Conservation (phyloP, 257 asterid genomes). For the Schizonepeta tenuifolia region DNA sequence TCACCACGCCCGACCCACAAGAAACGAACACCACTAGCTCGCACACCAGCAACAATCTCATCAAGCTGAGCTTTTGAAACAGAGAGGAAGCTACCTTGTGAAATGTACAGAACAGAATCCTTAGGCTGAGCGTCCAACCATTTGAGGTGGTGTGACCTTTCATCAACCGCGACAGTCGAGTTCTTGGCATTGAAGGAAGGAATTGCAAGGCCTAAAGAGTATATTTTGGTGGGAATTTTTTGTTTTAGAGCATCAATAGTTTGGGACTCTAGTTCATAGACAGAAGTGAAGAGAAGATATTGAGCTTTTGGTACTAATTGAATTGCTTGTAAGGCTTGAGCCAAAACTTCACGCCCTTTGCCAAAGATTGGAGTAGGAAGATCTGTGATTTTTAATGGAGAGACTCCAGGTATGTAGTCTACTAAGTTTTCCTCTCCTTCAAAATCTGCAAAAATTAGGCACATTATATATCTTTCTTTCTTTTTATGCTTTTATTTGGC, state of each 20-base stretch:
- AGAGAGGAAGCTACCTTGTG: conserved; percentile 67
- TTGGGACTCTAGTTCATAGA: conserved; percentile 52
- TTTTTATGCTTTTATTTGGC: no score
- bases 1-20: conserved; percentile 57
- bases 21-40: conserved; percentile 45
- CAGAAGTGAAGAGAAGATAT: conserved; percentile 47
- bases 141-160: conserved; percentile 34
- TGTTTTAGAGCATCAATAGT: conserved; percentile 40
- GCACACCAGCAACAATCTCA: conserved; percentile 49
- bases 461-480: background rate
- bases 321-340: conserved; percentile 11
- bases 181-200: conserved; percentile 27
- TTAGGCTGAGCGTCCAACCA: conserved; percentile 64
- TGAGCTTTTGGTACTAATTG: conserved; percentile 38
- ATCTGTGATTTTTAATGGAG: conserved; percentile 43
- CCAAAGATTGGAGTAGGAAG: conserved; percentile 45
- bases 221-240: conserved; percentile 36
- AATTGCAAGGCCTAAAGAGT: conserved; percentile 49
- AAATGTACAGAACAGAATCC: conserved; percentile 55
- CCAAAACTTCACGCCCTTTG: conserved; percentile 29
- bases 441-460: conserved; percentile 19
- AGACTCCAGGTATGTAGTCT: conserved; percentile 55
- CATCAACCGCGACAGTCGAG: background rate
- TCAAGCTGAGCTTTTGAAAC: conserved; percentile 49
- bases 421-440: conserved; percentile 23